Evolutionary conservation across 1,284 basidiomycete species (phyloP), one percentile per base, ranked within the genome.

Genomic region (Cutaneotrichosporon sp.): DNA sequence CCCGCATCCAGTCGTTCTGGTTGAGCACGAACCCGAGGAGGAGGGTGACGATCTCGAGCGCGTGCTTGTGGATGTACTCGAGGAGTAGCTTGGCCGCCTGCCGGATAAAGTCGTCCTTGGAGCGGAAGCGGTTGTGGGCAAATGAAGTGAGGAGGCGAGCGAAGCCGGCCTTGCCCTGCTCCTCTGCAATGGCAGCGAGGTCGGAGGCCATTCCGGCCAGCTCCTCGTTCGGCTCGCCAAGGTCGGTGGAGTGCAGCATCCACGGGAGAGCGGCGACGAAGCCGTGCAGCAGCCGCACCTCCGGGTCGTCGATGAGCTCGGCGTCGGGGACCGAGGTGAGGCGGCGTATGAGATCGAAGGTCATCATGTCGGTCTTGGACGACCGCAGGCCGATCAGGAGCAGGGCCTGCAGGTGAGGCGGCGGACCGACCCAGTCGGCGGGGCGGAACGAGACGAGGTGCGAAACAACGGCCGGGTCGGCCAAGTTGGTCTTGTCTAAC

Each of bases 101-200:
- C 3, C 92, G 87, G 61, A 95, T 84, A 77, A 97, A 93, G 77
- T 97, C 94, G 60, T 97, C 95, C 74, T 90, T 90, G 2, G 92
- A 92, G 47, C 94, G 84, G 83, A 97, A 97, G 49, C 92, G 89
- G 24, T 84, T 83, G 77, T 91, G 92, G 45, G 91, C 87, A 67
- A 95, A 94, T 8, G 92, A 95, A 2, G 84, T 89, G 85, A 95
- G 90, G 69, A 97, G 89, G 34, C 91, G 88, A 1, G 58, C 83
- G 67, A 97, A 89, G 69, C 89, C 90, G 13, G 86, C 84, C 55
- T 87, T 85, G 45, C 87, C 87, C 68, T 92, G 87, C 45, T 82
- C 77, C 38, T 87, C 86, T 1, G 94, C 92, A 25, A 95, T 83
- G 9, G 75, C 78, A 34, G 87, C 87, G 38, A 97, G 85, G 70